A percentile compares a stretch with the other conserved stretches of the same genome.
These are phyloP conservation scores for Sporopachydermia cereana DNA, from an alignment of 1,139 yeast species.

Conservation along the genomic window DNA sequence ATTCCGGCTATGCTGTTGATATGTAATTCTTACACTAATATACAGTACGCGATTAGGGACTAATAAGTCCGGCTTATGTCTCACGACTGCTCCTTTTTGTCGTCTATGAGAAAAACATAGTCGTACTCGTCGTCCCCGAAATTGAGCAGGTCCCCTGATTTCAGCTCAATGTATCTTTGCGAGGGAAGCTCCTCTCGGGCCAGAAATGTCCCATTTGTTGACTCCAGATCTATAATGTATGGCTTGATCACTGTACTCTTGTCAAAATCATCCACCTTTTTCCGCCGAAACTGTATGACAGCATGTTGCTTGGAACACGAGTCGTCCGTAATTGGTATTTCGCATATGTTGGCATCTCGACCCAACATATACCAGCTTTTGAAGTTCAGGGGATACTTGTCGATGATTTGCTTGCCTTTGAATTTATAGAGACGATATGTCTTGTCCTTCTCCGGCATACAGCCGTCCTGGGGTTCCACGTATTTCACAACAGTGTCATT, in stretches of 20 bases:
- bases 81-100: background rate
- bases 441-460: conserved; percentile 21
- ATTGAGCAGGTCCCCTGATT: conserved; percentile 34
- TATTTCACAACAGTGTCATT: conserved; percentile 33
- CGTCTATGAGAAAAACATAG: conserved; percentile 18
- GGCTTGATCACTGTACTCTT: conserved; percentile 20
- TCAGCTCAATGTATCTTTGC: conserved; percentile 36
- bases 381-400: conserved; percentile 21
- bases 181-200: conserved; percentile 36
- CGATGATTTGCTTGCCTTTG: conserved; percentile 19
- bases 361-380: conserved; percentile 33
- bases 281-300: conserved; percentile 37
- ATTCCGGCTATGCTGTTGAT: too few species aligned
- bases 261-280: conserved; percentile 13
- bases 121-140: conserved; percentile 32
- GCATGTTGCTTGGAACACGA: conserved; percentile 45
- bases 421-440: conserved; percentile 18
- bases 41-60: too few species aligned
- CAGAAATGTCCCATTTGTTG: conserved; percentile 41
- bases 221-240: conserved; percentile 40
- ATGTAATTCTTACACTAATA: too few species aligned
- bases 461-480: conserved; percentile 32
- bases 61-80: too few species aligned
- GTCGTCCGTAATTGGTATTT: conserved; percentile 32
- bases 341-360: conserved; percentile 32